Evolutionary conservation across 2,329 filamentous ascomycete species (phyloP), one percentile per base, ranked within the genome.

Genomic region (Monilinia fructicola): DNA sequence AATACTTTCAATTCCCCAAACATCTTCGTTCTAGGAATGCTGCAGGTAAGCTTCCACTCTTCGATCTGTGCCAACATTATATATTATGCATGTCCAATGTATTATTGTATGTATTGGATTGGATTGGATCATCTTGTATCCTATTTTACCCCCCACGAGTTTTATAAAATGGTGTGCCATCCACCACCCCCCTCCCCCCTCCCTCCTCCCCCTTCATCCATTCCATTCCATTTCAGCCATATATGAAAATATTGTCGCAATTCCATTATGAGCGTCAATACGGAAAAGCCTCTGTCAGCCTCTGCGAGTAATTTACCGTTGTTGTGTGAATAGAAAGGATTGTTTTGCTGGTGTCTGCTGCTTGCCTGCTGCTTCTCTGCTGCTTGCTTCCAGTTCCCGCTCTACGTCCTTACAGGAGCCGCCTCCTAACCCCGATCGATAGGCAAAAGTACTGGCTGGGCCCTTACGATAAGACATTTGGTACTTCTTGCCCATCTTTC

Each of bases 21-120:
- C 28, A 38, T n/a, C n/a, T 53, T 23, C 14, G 2, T 67, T 68
- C 60, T 70, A 74, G 70, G 71, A 74, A 75, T 76, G 73, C 71
- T 74, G 70, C 74, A 75, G 73, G 75, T 76, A 74, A 75, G 75
- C 71, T 69, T 54, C 44, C 28, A 38, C 26, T 55, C 35, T 68
- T 68, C 52, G 26, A 60, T 38, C 16, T 26, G 46, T 46, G 46
- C 54, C 63, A 26, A 65, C 38, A 53, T 35, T 40, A 35, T 65
- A 65, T 26, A 53, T 35, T 40, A 35, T 65, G 63, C 53, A 58
- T 54, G 2, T 40, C 40, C 23, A 58, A 9, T 50, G 21, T 35
- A 35, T 35, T 35, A 28, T 23, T 53, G 14, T 28, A 53, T 28
- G 5, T 6, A 35, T 6, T 53, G 23, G 50, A 35, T 6, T 53